phyloP scores from a whole-genome alignment of 192 early-diverging fungal genomes.

The Backusella liffmaniae region DNA sequence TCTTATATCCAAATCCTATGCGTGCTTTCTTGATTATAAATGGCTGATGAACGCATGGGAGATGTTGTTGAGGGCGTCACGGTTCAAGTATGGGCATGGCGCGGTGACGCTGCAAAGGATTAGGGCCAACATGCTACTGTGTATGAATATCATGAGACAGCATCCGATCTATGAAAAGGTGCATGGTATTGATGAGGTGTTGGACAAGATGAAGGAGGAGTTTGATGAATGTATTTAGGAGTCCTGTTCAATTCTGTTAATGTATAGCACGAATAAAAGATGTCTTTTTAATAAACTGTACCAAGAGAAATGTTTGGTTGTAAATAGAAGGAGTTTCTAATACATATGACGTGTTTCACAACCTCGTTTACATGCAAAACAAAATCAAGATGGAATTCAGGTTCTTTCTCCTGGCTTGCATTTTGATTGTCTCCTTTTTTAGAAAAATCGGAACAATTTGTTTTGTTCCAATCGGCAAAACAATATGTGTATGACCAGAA shows the following conservation, averaged over 20 bases:
- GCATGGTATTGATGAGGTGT: neutral
- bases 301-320: too few species aligned
- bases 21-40: neutral
- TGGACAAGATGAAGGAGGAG: neutral
- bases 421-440: neutral
- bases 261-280: too few species aligned
- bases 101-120: neutral
- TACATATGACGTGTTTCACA: too few species aligned
- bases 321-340: too few species aligned
- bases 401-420: neutral
- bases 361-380: too few species aligned
- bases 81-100: neutral
- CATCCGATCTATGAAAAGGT: neutral
- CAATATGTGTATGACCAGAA: too few species aligned
- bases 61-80: neutral
- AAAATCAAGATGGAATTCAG: neutral
- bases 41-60: conserved; percentile 10
- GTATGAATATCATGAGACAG: neutral
- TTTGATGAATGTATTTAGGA: neutral
- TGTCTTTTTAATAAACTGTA: too few species aligned
- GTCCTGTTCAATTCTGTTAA: neutral
- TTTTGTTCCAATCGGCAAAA: too few species aligned
- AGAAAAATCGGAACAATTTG: neutral
- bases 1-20: neutral
- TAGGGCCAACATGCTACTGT: neutral